Percentiles rank a stretch among this genome's conserved stretches.
phyloP scores from a whole-genome alignment of 1,284 basidiomycete species.

The Anthracocystis setariae region DNA sequence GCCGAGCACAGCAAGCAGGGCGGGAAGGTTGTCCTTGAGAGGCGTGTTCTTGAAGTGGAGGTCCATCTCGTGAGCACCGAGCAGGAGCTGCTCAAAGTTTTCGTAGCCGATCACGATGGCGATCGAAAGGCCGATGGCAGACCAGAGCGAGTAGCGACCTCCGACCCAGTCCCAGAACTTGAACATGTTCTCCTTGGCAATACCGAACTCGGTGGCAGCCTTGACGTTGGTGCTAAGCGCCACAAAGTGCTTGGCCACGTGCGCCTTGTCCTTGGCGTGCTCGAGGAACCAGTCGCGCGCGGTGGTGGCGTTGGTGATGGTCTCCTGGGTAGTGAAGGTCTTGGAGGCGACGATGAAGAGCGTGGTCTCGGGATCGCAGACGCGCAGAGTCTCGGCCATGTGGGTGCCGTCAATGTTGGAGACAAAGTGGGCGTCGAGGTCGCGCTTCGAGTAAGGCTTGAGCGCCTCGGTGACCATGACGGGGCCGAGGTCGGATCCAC shows the following conservation, averaged over 20 bases:
- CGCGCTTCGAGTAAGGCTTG: conserved; percentile 89
- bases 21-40: conserved; percentile 90
- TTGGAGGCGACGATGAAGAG: conserved; percentile 97
- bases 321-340: conserved; percentile 99
- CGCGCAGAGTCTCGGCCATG: conserved; percentile 84
- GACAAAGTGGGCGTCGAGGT: conserved; percentile 87
- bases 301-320: conserved; percentile 95
- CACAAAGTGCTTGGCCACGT: conserved; percentile 99
- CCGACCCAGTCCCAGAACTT: conserved; percentile 99
- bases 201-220: conserved; percentile 94
- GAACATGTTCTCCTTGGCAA: conserved; percentile 95
- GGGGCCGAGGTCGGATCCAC: conserved; percentile 95
- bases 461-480: conserved; percentile 99
- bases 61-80: conserved; percentile 97
- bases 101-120: conserved; percentile 91
- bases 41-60: conserved; percentile 90
- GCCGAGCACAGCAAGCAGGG: conserved; percentile 88
- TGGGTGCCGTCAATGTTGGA: conserved; percentile 99
- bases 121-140: conserved; percentile 94
- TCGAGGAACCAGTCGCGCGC: conserved; percentile 94
- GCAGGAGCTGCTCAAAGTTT: conserved; percentile 88
- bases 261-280: conserved; percentile 77
- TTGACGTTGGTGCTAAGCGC: conserved; percentile 95
- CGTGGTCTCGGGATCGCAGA: conserved; percentile 90
- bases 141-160: conserved; percentile 97